Evolutionary conservation across 768 basidiomycete genomes (phyloP), one percentile per base, ranked within the genome.

Genomic region (Tulasnella sp.): DNA sequence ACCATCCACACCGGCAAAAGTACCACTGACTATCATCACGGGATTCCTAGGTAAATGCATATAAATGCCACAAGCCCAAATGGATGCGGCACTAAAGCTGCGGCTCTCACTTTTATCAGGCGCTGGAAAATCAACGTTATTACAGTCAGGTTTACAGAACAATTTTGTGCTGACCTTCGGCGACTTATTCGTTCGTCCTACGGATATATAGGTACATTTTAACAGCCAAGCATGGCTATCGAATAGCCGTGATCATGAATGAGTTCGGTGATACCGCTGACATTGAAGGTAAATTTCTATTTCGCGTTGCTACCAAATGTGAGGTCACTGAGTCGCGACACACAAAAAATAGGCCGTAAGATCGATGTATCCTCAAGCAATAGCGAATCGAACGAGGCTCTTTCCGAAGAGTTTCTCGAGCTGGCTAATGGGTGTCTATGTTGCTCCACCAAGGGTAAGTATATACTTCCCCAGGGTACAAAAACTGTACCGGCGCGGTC

Each of bases 241-340:
- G 88, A 38, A 96, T 99, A 58, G 95, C 95, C 3, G 95, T 99
- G 21, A 96, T 95, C 64, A 93, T 96, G 90, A 96, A 95, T 68
- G 92, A 94, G 71, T 98, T 98, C 69, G 95, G 92, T 8, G 93
- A 96, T 69, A 93, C 93, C 19, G 89, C 90, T 66, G 95, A 92
- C 67, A 96, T 97, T 58, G 94, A 97, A 82, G 83, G 94, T 93
- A 58, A 23, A 10, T 21, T 47, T 58, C 24, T 58, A 26, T 45
- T 58, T 32, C 55, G 43, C 24, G 19, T 4, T 15, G 1, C 7
- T 4, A 1, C 17, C 26, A 26, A 3, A 34, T 51, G 17, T 53
- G 26, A 2, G 51, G 19, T 2, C n/a, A n/a, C 23, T 29, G 24
- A 8, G 51, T 26, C 51, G 9, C 8, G 5, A 21, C 7, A 17